phyloP scores from a whole-genome alignment of 2,329 filamentous ascomycete species.

The Aspergillus nomiae region DNA sequence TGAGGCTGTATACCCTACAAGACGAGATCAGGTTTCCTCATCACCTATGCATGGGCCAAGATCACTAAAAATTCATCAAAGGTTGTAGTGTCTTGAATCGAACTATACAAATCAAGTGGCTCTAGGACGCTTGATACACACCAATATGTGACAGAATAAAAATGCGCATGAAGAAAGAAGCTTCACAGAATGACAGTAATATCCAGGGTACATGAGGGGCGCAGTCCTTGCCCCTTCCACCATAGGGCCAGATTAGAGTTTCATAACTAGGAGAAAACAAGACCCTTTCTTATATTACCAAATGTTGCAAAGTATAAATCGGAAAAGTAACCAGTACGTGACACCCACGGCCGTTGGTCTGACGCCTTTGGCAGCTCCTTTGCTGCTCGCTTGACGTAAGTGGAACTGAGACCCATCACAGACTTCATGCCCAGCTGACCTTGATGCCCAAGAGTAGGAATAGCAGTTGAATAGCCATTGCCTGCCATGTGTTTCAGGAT shows the following conservation, averaged over 20 bases:
- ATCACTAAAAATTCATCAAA: neutral
- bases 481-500: neutral
- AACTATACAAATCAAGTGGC: neutral
- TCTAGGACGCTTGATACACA: neutral
- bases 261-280: neutral
- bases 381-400: neutral
- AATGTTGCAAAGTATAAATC: neutral
- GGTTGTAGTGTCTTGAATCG: neutral
- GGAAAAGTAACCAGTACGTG: neutral
- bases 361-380: neutral
- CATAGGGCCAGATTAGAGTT: neutral
- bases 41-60: too few relatives aligned
- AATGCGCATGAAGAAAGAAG: neutral
- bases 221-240: neutral
- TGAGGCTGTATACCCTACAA: too few relatives aligned
- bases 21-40: too few relatives aligned
- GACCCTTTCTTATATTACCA: neutral
- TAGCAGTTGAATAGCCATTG: neutral
- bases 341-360: neutral
- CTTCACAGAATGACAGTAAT: neutral
- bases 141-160: neutral
- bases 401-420: neutral
- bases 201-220: neutral
- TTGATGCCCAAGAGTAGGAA: neutral
- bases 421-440: neutral